Evolutionary conservation across 1,284 basidiomycete genomes (phyloP), one percentile per base, ranked within the genome.

Genomic region (Ustilago cynodontis): DNA sequence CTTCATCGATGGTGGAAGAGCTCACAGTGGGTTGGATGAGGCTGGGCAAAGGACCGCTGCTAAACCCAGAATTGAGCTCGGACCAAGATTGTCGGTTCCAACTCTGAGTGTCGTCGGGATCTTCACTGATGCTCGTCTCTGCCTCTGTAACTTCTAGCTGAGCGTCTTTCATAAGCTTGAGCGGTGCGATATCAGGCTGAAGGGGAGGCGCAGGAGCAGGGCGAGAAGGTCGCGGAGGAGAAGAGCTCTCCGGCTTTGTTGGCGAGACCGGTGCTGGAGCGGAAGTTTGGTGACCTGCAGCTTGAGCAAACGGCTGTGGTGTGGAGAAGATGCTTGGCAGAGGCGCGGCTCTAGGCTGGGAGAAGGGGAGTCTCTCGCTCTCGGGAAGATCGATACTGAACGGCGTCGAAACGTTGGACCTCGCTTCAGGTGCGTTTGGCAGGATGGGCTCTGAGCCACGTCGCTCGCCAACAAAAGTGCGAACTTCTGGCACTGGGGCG

Each of bases 1-100:
- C 20, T 2, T 49, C 41, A 20, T 60, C 58, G 22, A 58, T 47
- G 20, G 41, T 43, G 11, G 43, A 28, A 4, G 56, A 47, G 29
- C 56, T 58, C 11, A 26, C 39, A 43, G 43, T 58, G 13, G 57
- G 45, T 0, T 41, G 31, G 33, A 71, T 58, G 13, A 71, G 64
- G 20, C 68, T 70, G 1, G 75, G 65, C 14, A 78, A 45, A 1
- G 64, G 61, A 9, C 56, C 53, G 0, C 56, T 41, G n/a, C 62
- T 52, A 10, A 51, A 24, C 11, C 58, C 55, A 2, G 59, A 45
- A 2, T 43, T 56, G 39, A 70, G 37, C 16, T 64, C 59, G 7
- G 66, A 65, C 51, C 67, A 75, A 59, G 50, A 65, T 9, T 52
- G 37, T 5, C 53, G 59, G 11, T 29, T 58, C 71, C 66, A 74